Conservation (phyloP, 805 yeast genomes). For the Candida quercuum region DNA sequence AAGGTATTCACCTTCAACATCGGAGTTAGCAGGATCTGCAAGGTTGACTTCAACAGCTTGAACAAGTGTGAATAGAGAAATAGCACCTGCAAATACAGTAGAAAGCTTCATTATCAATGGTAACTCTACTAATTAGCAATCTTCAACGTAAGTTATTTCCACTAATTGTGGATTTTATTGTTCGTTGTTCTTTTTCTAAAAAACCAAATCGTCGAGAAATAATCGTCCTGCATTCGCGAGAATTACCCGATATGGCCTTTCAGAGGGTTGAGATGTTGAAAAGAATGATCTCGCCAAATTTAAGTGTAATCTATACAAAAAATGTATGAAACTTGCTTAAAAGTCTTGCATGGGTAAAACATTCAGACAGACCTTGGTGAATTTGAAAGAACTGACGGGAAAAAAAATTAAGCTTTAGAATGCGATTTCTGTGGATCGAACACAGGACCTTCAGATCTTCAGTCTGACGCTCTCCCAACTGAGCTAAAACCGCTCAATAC, state of each 20-base stretch:
- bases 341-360: background rate
- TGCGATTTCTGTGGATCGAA: slow-evolving; percentile 74
- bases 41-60: slow-evolving; percentile 14
- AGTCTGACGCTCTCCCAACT: slow-evolving; percentile 31
- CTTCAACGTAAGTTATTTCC: background rate
- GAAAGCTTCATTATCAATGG: slow-evolving; percentile 15
- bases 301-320: too few species aligned
- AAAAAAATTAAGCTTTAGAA: slow-evolving; percentile 14
- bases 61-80: slow-evolving; percentile 8
- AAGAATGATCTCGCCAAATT: too few species aligned
- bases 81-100: slow-evolving; percentile 9
- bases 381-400: background rate
- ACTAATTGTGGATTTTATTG: background rate
- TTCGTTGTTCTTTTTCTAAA: background rate
- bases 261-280: too few species aligned
- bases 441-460: slow-evolving; percentile 75
- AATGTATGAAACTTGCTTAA: too few species aligned
- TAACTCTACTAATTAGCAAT: too few species aligned
- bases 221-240: background rate
- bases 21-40: slow-evolving; percentile 11
- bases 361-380: background rate
- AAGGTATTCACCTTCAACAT: slow-evolving; percentile 12
- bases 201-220: background rate
- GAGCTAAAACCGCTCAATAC: slow-evolving; percentile 25
- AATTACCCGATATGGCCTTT: background rate